Evolutionary conservation across 345 rosid species (phyloP).

Genomic region (Adansonia digitata): DNA sequence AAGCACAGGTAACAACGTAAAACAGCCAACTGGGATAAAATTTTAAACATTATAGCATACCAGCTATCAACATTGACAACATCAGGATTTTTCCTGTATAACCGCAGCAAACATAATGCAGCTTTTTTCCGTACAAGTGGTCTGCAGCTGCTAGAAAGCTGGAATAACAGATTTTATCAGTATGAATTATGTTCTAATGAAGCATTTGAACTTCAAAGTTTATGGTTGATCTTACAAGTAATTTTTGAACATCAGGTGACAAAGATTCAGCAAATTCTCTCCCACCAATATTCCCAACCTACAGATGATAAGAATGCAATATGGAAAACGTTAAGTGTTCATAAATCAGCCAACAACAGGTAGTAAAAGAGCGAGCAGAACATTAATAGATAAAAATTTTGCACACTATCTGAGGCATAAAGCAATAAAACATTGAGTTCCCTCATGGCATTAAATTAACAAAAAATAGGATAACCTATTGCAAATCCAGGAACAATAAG

Average conservation of each 20-base stretch:
- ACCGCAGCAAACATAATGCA: constrained; percentile 89
- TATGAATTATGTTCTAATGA: constrained; percentile 10
- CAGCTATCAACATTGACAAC: constrained; percentile 95
- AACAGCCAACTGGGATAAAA: constrained; percentile 2
- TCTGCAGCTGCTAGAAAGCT: constrained; percentile 98
- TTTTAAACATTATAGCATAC: constrained; percentile 37
- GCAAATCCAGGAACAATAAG: not conserved
- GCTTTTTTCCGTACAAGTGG: constrained; percentile 98
- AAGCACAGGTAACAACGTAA: not conserved
- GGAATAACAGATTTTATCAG: constrained; percentile 26
- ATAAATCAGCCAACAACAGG: not conserved
- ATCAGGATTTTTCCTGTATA: constrained; percentile 94
- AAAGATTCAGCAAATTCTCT: constrained; percentile 98
- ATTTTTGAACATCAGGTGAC: constrained; percentile 97
- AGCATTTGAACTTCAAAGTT: constrained; percentile 10
- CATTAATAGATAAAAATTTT: not conserved
- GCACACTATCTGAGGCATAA: not conserved
- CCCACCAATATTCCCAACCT: constrained; percentile 99
- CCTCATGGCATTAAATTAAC: not conserved
- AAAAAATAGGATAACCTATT: not conserved
- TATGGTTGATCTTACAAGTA: constrained; percentile 60
- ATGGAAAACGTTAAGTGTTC: not conserved
- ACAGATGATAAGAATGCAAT: not conserved
- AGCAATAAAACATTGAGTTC: not conserved
- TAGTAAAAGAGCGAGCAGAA: not conserved